A percentile compares a stretch with the other conserved stretches of the same genome.
These are phyloP conservation scores for Magnaporthales sp. DNA, from an alignment of 2,329 filamentous ascomycete species.

Conservation along the genomic window DNA sequence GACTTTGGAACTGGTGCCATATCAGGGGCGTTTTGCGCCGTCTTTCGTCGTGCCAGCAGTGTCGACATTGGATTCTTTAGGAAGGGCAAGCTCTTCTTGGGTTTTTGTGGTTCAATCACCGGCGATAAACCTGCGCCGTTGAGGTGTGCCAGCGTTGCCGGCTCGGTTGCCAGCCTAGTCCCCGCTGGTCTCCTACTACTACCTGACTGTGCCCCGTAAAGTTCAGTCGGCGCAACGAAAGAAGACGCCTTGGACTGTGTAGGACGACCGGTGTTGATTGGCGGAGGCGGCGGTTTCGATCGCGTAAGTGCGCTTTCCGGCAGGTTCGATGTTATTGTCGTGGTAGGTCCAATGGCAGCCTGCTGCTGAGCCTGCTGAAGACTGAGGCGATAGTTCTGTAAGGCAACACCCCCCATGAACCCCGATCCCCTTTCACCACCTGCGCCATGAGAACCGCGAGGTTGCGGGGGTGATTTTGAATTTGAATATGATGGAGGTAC, in stretches of 20 bases:
- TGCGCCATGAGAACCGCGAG: constrained; percentile 11
- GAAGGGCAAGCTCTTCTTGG: constrained; percentile 47
- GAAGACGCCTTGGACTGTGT: constrained; percentile 27
- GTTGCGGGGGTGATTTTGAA: constrained; percentile 14
- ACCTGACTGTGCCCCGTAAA: constrained; percentile 23
- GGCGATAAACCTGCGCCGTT: constrained; percentile 10
- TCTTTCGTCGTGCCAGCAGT: constrained; percentile 47
- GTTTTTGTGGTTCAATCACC: constrained; percentile 30
- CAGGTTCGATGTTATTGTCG: constrained; percentile 11
- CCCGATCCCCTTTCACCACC: constrained; percentile 22
- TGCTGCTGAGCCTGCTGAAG: constrained; percentile 12
- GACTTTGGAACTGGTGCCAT: constrained; percentile 30
- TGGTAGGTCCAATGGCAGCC: not conserved
- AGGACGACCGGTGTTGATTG: constrained; percentile 23
- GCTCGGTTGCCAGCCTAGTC: constrained; percentile 29
- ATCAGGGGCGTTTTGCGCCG: constrained; percentile 38
- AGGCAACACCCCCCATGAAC: constrained; percentile 47
- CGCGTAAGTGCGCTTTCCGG: constrained; percentile 18
- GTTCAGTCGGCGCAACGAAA: constrained; percentile 41
- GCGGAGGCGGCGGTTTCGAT: constrained; percentile 24
- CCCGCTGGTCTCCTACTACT: constrained; percentile 33
- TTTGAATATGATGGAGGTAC: constrained; percentile 10
- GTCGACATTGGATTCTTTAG: constrained; percentile 53
- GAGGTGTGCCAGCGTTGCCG: constrained; percentile 16
- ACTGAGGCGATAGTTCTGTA: constrained; percentile 40